Percentiles rank a stretch among this genome's conserved stretches.
Evolutionary conservation across 805 yeast species (phyloP).

Genomic region (Yarrowia sp.): DNA sequence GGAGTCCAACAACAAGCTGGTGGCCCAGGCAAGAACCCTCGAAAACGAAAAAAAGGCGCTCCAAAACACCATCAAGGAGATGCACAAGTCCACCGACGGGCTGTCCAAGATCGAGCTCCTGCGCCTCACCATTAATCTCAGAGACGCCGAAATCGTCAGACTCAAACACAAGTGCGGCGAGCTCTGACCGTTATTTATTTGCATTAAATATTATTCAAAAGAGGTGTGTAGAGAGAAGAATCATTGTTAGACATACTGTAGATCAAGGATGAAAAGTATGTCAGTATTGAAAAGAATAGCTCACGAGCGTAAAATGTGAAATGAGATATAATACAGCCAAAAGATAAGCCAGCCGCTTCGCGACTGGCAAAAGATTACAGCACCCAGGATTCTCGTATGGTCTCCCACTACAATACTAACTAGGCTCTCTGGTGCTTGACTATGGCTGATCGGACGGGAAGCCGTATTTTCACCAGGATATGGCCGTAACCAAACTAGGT

Average conservation of each 20-base stretch:
- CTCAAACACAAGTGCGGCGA: constrained; percentile 38
- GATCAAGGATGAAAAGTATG: too few species aligned
- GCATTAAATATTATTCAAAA: constrained; percentile 10
- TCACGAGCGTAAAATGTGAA: too few species aligned
- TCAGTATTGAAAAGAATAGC: too few species aligned
- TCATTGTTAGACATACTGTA: not conserved
- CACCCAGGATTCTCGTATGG: constrained; percentile 39
- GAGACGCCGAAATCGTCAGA: constrained; percentile 35
- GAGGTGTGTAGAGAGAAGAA: not conserved
- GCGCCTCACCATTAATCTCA: constrained; percentile 24
- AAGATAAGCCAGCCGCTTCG: not conserved
- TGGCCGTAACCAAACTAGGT: constrained; percentile 35
- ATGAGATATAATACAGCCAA: not conserved
- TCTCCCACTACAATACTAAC: constrained; percentile 39
- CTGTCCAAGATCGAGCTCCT: constrained; percentile 37
- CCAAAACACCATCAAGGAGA: constrained; percentile 33
- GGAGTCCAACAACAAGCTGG: constrained; percentile 3
- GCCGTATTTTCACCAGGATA: constrained; percentile 39
- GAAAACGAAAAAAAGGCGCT: constrained; percentile 34
- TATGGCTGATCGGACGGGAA: constrained; percentile 40
- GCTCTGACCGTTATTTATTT: constrained; percentile 37
- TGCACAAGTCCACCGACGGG: constrained; percentile 38
- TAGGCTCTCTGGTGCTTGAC: constrained; percentile 39
- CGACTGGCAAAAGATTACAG: constrained; percentile 25
- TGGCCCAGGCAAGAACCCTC: constrained; percentile 6